Conservation (phyloP, 2,329 filamentous ascomycete species). For the Chrysoporthe deuterocubensis region DNA sequence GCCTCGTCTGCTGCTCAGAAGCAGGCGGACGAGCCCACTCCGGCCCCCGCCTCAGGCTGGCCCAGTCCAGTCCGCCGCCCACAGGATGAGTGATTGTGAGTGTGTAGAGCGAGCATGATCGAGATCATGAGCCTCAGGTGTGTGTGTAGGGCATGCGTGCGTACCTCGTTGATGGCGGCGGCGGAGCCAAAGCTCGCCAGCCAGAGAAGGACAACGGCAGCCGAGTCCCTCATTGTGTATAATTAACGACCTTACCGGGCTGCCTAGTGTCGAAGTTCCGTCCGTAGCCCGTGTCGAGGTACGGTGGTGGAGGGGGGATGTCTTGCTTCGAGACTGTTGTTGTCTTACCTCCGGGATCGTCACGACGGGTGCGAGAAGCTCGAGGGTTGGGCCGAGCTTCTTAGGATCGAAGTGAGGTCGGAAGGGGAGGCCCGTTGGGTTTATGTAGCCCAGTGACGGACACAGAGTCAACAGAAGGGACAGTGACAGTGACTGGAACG, state of each 20-base stretch:
- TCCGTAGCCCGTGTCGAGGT: too few relatives aligned
- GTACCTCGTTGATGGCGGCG: slow-evolving; percentile 28
- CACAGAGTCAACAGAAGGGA: not conserved
- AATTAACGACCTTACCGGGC: not conserved
- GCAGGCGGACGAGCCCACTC: not conserved
- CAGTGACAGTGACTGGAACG: not conserved
- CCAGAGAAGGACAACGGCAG: slow-evolving; percentile 31
- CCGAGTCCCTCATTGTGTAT: slow-evolving; percentile 32
- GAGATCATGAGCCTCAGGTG: not conserved
- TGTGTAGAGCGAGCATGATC: too few relatives aligned
- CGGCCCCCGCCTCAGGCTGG: too few relatives aligned
- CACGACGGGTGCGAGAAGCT: too few relatives aligned
- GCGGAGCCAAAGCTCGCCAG: slow-evolving; percentile 33
- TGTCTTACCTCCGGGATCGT: not conserved
- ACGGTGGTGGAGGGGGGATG: too few relatives aligned
- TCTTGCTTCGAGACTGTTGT: not conserved
- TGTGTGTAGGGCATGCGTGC: not conserved
- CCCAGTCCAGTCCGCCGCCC: too few relatives aligned
- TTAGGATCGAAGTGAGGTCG: not conserved
- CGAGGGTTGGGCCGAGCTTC: not conserved
- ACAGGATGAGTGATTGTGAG: too few relatives aligned
- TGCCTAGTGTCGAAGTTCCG: not conserved
- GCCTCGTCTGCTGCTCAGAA: not conserved
- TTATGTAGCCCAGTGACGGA: not conserved
- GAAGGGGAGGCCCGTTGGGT: not conserved